Conservation (phyloP, 495 filamentous ascomycete genomes). For the Parachaetomium inaequale region DNA sequence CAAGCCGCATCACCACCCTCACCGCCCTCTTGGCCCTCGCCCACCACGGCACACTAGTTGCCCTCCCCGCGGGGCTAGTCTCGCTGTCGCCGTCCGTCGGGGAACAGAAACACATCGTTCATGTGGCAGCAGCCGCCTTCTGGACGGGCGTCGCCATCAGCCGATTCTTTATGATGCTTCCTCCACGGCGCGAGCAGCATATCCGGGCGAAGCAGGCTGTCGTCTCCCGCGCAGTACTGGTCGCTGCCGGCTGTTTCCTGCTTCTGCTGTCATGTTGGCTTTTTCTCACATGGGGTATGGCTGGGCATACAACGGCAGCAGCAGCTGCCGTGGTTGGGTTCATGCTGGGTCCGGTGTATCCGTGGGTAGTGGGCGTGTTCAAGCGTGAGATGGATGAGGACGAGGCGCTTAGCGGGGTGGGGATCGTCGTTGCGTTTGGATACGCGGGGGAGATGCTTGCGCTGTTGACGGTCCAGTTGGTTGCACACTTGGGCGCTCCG, state of each 20-base stretch:
- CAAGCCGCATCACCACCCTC: conserved; percentile 39
- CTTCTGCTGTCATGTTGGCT: neutral
- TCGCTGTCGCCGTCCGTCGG: too few relatives aligned
- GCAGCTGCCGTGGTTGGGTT: conserved; percentile 58
- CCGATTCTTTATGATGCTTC: neutral
- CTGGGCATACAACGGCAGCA: neutral
- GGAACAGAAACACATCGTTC: too few relatives aligned
- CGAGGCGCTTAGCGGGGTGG: conserved; percentile 63
- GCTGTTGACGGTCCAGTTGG: neutral
- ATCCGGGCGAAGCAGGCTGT: neutral
- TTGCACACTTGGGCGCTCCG: conserved; percentile 45
- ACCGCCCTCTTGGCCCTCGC: conserved; percentile 76
- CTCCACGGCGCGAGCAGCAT: neutral
- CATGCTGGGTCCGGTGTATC: conserved; percentile 74
- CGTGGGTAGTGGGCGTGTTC: conserved; percentile 66
- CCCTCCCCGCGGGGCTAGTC: conserved; percentile 77
- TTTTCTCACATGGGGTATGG: neutral
- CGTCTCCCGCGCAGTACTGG: neutral
- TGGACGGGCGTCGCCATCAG: conserved; percentile 43
- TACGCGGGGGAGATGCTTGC: conserved; percentile 65
- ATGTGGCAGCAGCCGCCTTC: conserved; percentile 53
- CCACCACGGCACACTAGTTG: conserved; percentile 77
- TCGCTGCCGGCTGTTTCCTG: neutral
- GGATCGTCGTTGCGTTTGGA: conserved; percentile 68
- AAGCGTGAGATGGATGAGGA: conserved; percentile 56